A percentile compares a stretch with the other conserved stretches of the same genome.
Conservation (phyloP, 139 green algal genomes). For the Chlorella sp. region DNA sequence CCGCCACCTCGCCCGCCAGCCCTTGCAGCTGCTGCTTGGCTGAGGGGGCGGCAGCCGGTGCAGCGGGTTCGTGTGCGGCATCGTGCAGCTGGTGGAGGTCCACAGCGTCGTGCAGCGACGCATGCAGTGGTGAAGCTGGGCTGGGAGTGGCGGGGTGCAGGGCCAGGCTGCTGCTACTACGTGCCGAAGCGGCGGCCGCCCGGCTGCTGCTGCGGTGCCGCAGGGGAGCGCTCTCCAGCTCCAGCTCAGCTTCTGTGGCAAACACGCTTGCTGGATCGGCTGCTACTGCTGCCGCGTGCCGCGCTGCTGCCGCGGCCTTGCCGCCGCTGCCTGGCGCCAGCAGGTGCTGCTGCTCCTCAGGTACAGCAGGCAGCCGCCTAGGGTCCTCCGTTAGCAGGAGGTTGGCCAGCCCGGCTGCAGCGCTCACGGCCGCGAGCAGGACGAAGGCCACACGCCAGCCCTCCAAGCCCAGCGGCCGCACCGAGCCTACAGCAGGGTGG, state of each 20-base stretch:
- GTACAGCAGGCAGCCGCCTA: neutral
- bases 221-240: neutral
- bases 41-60: no score
- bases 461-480: constrained; percentile 50
- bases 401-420: constrained; percentile 49
- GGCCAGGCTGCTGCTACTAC: neutral
- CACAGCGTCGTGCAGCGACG: no score
- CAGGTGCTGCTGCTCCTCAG: neutral
- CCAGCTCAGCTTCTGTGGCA: neutral
- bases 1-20: constrained; percentile 27
- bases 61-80: no score
- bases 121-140: no score
- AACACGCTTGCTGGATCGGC: neutral
- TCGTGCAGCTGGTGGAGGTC: no score
- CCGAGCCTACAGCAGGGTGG: constrained; percentile 13
- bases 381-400: constrained; percentile 42
- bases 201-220: neutral
- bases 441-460: constrained; percentile 77
- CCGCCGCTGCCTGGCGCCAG: no score
- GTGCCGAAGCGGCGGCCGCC: neutral
- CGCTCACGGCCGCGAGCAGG: constrained; percentile 53
- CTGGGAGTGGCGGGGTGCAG: no score
- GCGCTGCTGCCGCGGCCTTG: neutral
- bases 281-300: neutral
- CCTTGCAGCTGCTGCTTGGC: neutral